A percentile compares a stretch with the other conserved stretches of the same genome.
These are phyloP conservation scores for Penicillium vulpinum DNA, from an alignment of 2,329 filamentous ascomycete genomes.

Conservation along the genomic window DNA sequence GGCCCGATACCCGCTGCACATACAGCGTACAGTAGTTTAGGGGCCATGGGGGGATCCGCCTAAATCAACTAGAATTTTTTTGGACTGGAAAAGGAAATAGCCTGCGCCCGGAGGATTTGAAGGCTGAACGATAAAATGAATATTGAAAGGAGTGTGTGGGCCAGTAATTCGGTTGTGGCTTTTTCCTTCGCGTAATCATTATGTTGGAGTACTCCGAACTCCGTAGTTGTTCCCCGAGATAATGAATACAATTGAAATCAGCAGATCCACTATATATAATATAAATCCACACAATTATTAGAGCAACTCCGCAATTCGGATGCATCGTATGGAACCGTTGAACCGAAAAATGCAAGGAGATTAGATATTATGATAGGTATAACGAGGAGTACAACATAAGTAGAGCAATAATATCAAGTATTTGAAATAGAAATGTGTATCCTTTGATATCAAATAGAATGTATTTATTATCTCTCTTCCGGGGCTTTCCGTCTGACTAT, in stretches of 20 bases:
- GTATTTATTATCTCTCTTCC: too few species aligned
- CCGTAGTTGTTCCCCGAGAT: too few species aligned
- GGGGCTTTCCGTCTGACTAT: not conserved
- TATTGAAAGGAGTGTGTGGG: not conserved
- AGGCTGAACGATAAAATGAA: not conserved
- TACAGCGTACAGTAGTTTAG: slow-evolving; percentile 25
- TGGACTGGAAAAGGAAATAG: slow-evolving; percentile 4
- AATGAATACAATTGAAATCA: too few species aligned
- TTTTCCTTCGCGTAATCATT: not conserved
- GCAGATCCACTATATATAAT: not conserved
- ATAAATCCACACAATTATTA: not conserved
- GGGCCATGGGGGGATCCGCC: slow-evolving; percentile 16
- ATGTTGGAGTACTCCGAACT: too few species aligned
- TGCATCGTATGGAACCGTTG: slow-evolving; percentile 5
- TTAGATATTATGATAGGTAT: slow-evolving; percentile 1
- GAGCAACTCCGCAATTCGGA: slow-evolving; percentile 5
- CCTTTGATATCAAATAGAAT: not conserved
- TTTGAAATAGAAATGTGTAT: not conserved
- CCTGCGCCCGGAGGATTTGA: not conserved
- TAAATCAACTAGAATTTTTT: not conserved
- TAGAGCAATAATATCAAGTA: not conserved
- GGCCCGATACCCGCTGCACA: slow-evolving; percentile 30
- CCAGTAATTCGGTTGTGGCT: slow-evolving; percentile 4
- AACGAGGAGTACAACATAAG: not conserved
- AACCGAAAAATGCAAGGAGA: slow-evolving; percentile 3